phyloP scores from a whole-genome alignment of 768 basidiomycete genomes.

The Tricholoma matsutake region DNA sequence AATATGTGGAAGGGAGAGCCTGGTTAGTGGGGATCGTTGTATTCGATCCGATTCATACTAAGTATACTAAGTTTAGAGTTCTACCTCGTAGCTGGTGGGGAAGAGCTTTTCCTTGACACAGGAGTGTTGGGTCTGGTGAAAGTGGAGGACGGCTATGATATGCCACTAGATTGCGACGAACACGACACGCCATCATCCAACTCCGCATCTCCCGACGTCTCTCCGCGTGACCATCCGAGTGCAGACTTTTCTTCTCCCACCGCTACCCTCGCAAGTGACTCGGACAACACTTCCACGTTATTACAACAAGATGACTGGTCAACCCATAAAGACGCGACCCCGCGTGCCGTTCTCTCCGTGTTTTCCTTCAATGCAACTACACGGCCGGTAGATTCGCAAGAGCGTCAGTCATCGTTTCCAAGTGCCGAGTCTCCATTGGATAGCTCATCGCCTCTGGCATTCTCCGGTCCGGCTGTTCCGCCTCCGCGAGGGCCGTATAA shows the following conservation, averaged over 20 bases:
- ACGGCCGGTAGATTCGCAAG: background rate
- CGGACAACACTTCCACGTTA: constrained; percentile 5
- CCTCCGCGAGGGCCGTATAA: background rate
- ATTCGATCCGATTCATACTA: constrained; percentile 10
- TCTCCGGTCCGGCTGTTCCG: constrained; percentile 1
- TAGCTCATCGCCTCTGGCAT: background rate
- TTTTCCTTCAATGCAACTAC: background rate
- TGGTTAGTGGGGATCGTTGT: constrained; percentile 39
- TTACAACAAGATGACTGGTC: background rate
- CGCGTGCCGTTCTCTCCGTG: background rate
- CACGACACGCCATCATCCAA: constrained; percentile 34
- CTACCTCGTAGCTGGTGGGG: constrained; percentile 76
- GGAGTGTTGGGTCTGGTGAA: constrained; percentile 51
- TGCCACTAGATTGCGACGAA: constrained; percentile 44
- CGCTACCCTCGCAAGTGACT: constrained; percentile 20
- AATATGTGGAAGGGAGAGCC: constrained; percentile 89
- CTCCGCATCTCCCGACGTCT: constrained; percentile 44
- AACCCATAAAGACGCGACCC: background rate
- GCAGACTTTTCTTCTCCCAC: constrained; percentile 45
- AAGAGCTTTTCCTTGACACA: constrained; percentile 59
- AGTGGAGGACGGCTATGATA: constrained; percentile 50
- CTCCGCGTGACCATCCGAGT: constrained; percentile 38
- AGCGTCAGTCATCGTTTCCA: background rate
- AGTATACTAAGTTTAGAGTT: constrained; percentile 46
- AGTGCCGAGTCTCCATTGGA: background rate